Evolutionary conservation across 1,284 basidiomycete genomes (phyloP), one percentile per base, ranked within the genome.

Genomic region (Anthracocystis panici-leucophaei): DNA sequence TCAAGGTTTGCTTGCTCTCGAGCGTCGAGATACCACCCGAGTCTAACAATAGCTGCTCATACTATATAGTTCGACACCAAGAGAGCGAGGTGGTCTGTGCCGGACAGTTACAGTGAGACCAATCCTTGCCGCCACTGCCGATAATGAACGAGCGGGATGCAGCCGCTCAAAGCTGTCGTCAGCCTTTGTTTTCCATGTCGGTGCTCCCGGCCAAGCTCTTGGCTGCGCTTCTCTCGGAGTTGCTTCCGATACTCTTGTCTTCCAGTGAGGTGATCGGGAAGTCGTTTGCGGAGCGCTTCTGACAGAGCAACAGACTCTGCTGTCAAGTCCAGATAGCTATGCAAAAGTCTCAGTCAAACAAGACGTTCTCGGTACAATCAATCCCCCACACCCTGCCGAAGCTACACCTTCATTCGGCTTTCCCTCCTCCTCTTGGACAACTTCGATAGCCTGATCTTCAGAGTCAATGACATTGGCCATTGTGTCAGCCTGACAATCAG

Each of bases 1-100:
- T 31, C 49, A 59, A 27, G 46, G 27, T 49, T 20, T 27, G 27
- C 27, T 27, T 38, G 48, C 10, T 48, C 27, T 29, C 46, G 9
- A 49, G n/a, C 9, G 27, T 31, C 48, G 48, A 49, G 48, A 49
- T 31, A n/a, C 18, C 27, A 31, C n/a, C 48, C 18, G 27, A 23
- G 20, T 25, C 21, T 23, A 9, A 23, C 6, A 9, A 48, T 18
- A 48, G n/a, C 25, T 14, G 25, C n/a, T n/a, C n/a, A n/a, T n/a
- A n/a, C n/a, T n/a, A 45, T 21, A 44, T 14, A 48, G 27, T 18
- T 14, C 29, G 16, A 20, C 5, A 27, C 45, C 27, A 27, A 45
- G 44, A 2, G 31, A 35, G 14, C 2, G 18, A 40, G 10, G 27
- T 54, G 40, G 53, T 33, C 53, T 54, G 40, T 31, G 53, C 41